Percentiles rank a stretch among this genome's conserved stretches.
These are phyloP conservation scores for Podaxis rugospora DNA, from an alignment of 768 basidiomycete species.

Conservation along the genomic window DNA sequence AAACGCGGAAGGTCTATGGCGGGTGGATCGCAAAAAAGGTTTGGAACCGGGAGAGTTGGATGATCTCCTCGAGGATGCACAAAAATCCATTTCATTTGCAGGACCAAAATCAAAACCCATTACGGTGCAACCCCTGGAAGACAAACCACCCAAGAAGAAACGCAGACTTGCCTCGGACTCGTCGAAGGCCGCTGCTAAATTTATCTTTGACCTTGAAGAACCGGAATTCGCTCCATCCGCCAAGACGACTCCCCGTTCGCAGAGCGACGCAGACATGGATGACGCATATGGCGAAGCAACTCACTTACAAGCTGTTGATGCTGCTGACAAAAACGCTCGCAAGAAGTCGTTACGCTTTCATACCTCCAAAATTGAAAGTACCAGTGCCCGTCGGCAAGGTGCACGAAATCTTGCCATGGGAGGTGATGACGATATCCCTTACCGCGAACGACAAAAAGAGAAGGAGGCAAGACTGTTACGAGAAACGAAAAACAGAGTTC, in stretches of 20 bases:
- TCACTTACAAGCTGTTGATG: constrained; percentile 64
- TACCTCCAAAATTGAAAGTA: constrained; percentile 84
- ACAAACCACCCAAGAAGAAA: constrained; percentile 55
- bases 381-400: constrained; percentile 67
- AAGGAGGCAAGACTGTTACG: constrained; percentile 51
- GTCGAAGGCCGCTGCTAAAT: constrained; percentile 21
- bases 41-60: constrained; percentile 47
- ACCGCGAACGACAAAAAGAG: constrained; percentile 68
- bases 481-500: constrained; percentile 44
- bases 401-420: constrained; percentile 69
- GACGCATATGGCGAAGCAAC: constrained; percentile 76
- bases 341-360: constrained; percentile 89
- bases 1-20: constrained; percentile 43
- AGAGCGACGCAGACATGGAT: constrained; percentile 24
- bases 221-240: constrained; percentile 58
- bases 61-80: constrained; percentile 52
- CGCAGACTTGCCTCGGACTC: constrained; percentile 45
- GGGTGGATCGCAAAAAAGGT: constrained; percentile 29
- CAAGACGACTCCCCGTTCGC: constrained; percentile 21
- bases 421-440: constrained; percentile 96
- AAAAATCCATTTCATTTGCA: constrained; percentile 17
- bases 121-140: not conserved
- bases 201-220: constrained; percentile 75
- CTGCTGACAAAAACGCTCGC: constrained; percentile 77
- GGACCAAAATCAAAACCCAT: constrained; percentile 17